These are phyloP conservation scores for Colletotrichum sp. DNA, from an alignment of 2,329 filamentous ascomycete genomes.

Conservation along the genomic window DNA sequence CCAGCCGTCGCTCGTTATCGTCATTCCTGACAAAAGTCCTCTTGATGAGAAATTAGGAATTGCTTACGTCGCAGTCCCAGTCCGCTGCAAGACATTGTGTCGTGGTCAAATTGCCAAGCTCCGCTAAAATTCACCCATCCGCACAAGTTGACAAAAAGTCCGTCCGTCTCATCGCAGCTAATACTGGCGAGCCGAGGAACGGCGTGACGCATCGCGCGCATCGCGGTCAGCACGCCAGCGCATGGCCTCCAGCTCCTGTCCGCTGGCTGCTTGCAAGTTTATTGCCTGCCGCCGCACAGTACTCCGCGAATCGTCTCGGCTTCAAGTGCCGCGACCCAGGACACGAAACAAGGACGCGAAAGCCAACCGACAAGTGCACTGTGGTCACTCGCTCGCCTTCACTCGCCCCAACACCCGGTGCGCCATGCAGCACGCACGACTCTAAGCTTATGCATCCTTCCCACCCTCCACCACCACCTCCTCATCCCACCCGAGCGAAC, in stretches of 20 bases:
- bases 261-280: neutral
- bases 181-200: neutral
- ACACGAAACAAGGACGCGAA: conserved; percentile 16
- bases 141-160: neutral
- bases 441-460: neutral
- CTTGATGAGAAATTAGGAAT: neutral
- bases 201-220: neutral
- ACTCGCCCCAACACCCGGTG: neutral
- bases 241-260: neutral
- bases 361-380: neutral
- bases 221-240: neutral
- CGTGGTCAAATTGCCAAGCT: neutral
- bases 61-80: neutral
- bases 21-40: neutral
- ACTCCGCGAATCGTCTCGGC: neutral
- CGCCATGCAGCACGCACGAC: neutral
- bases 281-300: neutral
- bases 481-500: neutral
- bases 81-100: neutral
- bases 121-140: neutral
- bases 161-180: neutral
- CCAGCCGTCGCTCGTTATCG: neutral
- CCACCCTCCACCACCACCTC: neutral
- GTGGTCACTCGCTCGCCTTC: neutral
- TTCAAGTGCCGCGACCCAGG: neutral